Percentiles rank a stretch among this genome's conserved stretches.
These are phyloP conservation scores for Sarocladium strictum DNA, from an alignment of 2,329 filamentous ascomycete genomes.

Conservation along the genomic window DNA sequence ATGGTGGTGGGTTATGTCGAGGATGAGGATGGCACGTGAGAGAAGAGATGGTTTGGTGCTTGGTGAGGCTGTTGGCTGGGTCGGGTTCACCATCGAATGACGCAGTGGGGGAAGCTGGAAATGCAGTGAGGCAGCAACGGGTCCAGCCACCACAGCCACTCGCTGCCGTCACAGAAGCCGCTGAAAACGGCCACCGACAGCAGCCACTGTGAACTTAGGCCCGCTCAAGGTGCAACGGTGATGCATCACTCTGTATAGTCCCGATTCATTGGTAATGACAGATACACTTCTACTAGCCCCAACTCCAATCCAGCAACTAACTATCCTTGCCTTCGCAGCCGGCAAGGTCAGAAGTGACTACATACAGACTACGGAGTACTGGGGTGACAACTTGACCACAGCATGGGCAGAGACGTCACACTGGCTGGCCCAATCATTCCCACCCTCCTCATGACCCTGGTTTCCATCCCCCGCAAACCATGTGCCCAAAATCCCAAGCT, in stretches of 20 bases:
- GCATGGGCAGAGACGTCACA: not conserved
- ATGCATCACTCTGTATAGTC: not conserved
- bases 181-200: not conserved
- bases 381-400: too few relatives aligned
- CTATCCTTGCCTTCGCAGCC: too few relatives aligned
- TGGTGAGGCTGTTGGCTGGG: not conserved
- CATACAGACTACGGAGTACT: too few relatives aligned
- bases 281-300: not conserved
- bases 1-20: slow-evolving; percentile 2
- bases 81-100: not conserved
- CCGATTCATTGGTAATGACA: not conserved
- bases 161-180: not conserved
- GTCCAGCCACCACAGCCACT: not conserved
- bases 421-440: not conserved
- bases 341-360: too few relatives aligned
- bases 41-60: not conserved
- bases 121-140: not conserved
- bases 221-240: not conserved
- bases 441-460: not conserved
- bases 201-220: not conserved
- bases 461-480: not conserved
- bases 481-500: too few relatives aligned
- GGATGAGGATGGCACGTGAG: not conserved
- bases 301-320: not conserved
- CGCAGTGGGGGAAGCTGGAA: not conserved